Evolutionary conservation across 1,139 yeast genomes (phyloP).

Genomic region (Candida neerlandica): DNA sequence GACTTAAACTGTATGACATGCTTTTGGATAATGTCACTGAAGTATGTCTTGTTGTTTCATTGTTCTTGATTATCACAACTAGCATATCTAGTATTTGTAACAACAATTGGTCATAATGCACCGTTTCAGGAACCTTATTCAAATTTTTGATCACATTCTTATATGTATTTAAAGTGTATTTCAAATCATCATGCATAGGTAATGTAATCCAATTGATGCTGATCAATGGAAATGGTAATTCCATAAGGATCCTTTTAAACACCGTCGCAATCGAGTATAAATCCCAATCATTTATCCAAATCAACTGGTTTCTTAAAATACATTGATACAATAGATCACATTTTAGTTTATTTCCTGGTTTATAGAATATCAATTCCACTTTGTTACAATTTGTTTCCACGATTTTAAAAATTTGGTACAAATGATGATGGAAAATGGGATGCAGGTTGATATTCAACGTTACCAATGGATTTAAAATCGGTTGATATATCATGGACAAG

Average conservation of each 20-base stretch:
- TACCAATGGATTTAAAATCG: slow-evolving; percentile 28
- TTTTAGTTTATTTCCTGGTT: slow-evolving; percentile 58
- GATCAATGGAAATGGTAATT: slow-evolving; percentile 47
- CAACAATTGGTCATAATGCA: slow-evolving; percentile 28
- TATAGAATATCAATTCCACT: slow-evolving; percentile 54
- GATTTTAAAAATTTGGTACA: slow-evolving; percentile 53
- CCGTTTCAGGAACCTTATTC: slow-evolving; percentile 12
- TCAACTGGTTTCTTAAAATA: slow-evolving; percentile 54
- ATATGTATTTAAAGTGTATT: slow-evolving; percentile 40
- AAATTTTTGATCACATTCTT: slow-evolving; percentile 12
- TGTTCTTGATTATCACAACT: slow-evolving; percentile 31
- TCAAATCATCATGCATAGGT: slow-evolving; percentile 50
- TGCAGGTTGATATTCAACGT: slow-evolving; percentile 24
- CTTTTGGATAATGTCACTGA: slow-evolving; percentile 49
- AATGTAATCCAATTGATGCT: slow-evolving; percentile 44
- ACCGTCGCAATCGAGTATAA: slow-evolving; percentile 58
- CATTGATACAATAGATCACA: slow-evolving; percentile 55
- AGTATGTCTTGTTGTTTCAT: slow-evolving; percentile 46
- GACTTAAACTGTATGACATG: slow-evolving; percentile 54
- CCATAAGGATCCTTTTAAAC: slow-evolving; percentile 50
- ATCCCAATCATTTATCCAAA: slow-evolving; percentile 67
- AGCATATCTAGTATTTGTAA: slow-evolving; percentile 47
- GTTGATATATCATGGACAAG: slow-evolving; percentile 22
- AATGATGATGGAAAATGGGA: slow-evolving; percentile 43
- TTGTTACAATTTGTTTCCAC: slow-evolving; percentile 45